Percentiles rank a stretch among this genome's conserved stretches.
Evolutionary conservation across 176 grass and related monocot genomes (phyloP).

Genomic region (Alloteropsis semialata): DNA sequence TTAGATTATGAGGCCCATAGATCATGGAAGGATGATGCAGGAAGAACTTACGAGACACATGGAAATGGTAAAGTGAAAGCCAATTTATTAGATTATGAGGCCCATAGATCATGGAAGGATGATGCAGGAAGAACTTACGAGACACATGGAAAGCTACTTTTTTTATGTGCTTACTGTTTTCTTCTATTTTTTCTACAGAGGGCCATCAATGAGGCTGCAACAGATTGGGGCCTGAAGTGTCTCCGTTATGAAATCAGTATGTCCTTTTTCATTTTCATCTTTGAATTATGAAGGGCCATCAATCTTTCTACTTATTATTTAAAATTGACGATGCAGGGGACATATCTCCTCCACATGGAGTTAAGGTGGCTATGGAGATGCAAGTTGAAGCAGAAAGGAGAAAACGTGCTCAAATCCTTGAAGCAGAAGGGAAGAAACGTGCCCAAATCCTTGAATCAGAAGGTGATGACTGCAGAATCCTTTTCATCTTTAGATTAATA

Average conservation of each 20-base stretch:
- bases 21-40: no score
- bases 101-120: neutral
- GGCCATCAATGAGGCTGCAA: slow-evolving; percentile 86
- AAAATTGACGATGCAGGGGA: slow-evolving; percentile 57
- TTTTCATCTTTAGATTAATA: neutral
- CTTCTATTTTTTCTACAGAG: slow-evolving; percentile 47
- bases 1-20: neutral
- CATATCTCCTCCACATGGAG: slow-evolving; percentile 79
- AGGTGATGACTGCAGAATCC: slow-evolving; percentile 45
- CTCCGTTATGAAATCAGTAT: slow-evolving; percentile 96
- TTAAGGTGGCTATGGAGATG: slow-evolving; percentile 97
- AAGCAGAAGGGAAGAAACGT: slow-evolving; percentile 91
- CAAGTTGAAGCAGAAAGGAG: slow-evolving; percentile 97
- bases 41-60: neutral
- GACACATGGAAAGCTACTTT: slow-evolving; percentile 9
- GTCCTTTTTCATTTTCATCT: neutral
- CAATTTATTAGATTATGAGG: neutral
- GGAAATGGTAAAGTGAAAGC: slow-evolving; percentile 3
- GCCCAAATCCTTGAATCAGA: slow-evolving; percentile 96
- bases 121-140: neutral
- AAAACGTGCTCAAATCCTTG: slow-evolving; percentile 65
- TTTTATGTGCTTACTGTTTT: neutral
- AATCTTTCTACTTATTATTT: slow-evolving; percentile 21
- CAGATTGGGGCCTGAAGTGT: slow-evolving; percentile 88
- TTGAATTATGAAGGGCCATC: neutral